Evolutionary conservation across 768 basidiomycete genomes (phyloP).

Genomic region (Imleria badia): DNA sequence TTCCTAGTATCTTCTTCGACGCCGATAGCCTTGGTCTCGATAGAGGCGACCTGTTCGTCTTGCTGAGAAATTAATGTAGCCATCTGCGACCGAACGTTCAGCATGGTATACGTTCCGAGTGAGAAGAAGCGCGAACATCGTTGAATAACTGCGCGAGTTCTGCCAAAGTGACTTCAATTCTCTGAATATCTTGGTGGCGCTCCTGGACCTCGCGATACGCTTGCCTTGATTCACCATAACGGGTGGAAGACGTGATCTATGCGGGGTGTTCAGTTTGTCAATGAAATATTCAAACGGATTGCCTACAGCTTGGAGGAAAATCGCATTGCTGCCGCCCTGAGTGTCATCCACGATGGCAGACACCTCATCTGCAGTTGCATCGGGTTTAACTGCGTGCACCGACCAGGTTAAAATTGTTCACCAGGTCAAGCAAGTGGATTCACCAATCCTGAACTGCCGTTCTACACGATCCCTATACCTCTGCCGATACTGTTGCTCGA

Average conservation of each 20-base stretch:
- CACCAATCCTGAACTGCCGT: conserved; percentile 78
- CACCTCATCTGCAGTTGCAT: conserved; percentile 81
- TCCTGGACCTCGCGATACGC: conserved; percentile 89
- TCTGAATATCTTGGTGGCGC: conserved; percentile 80
- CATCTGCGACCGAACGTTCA: conserved; percentile 51
- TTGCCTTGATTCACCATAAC: conserved; percentile 78
- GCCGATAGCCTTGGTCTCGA: conserved; percentile 60
- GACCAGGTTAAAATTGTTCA: neutral
- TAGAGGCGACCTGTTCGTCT: conserved; percentile 64
- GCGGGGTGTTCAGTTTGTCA: neutral
- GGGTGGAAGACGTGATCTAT: conserved; percentile 72
- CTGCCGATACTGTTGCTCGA: conserved; percentile 68
- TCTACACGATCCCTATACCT: conserved; percentile 67
- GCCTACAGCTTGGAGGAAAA: conserved; percentile 74
- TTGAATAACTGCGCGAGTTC: conserved; percentile 87
- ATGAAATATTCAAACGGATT: neutral
- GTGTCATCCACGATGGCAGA: conserved; percentile 65
- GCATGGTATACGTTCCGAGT: neutral
- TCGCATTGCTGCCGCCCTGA: conserved; percentile 54
- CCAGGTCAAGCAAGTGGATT: conserved; percentile 3
- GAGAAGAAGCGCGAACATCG: conserved; percentile 51
- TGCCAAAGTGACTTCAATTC: conserved; percentile 84
- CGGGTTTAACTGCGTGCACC: conserved; percentile 66
- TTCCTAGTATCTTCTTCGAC: conserved; percentile 69
- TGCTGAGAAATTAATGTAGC: conserved; percentile 76